phyloP scores from a whole-genome alignment of 2,329 filamentous ascomycete genomes.

The Xylariaceae sp. region DNA sequence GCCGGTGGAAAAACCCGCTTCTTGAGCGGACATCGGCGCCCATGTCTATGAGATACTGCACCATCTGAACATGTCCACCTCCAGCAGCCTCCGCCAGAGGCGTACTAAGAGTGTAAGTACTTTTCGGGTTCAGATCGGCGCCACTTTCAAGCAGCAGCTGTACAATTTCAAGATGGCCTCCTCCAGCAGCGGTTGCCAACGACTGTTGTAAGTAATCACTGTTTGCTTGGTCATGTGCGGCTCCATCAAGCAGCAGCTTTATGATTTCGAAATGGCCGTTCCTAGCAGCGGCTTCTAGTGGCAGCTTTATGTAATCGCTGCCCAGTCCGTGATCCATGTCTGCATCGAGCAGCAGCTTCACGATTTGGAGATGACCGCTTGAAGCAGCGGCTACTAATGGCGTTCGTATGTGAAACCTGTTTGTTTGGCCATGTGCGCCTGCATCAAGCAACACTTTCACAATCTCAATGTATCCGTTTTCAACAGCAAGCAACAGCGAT shows the following conservation, averaged over 20 bases:
- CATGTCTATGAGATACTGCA: no score
- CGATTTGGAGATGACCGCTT: not conserved
- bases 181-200: not conserved
- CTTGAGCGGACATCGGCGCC: no score
- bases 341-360: not conserved
- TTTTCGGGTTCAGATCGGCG: not conserved
- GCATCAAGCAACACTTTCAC: not conserved
- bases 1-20: no score
- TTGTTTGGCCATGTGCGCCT: not conserved
- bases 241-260: constrained; percentile 14
- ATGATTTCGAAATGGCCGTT: not conserved
- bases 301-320: not conserved
- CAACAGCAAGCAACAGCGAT: not conserved
- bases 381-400: not conserved
- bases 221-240: not conserved
- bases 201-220: not conserved
- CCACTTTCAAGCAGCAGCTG: not conserved
- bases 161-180: not conserved
- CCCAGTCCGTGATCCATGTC: not conserved
- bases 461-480: not conserved
- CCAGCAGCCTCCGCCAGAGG: not conserved
- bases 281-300: not conserved
- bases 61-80: not conserved
- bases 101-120: not conserved
- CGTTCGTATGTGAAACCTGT: not conserved